phyloP scores from a whole-genome alignment of 176 grass and related monocot species.

The Musa troglodytarum region DNA sequence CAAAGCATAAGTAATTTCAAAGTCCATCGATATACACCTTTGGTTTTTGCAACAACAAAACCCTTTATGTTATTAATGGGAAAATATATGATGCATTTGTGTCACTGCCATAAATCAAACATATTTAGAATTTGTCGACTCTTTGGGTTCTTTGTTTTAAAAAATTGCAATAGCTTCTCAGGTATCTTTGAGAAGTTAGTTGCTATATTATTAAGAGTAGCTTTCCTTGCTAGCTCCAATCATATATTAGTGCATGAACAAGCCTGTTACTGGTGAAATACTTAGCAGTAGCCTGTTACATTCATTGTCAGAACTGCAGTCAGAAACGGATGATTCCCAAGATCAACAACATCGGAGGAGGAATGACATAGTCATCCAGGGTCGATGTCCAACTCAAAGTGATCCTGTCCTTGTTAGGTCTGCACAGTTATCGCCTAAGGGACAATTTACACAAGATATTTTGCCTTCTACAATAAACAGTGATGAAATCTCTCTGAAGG shows the following conservation, averaged over 20 bases:
- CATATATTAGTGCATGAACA: constrained; percentile 20
- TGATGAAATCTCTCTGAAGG: constrained; percentile 17
- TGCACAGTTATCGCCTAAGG: constrained; percentile 1
- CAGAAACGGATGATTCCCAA: constrained; percentile 10
- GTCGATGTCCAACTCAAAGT: constrained; percentile 20
- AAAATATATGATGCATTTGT: no score
- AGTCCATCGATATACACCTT: no score
- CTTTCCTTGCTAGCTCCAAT: not conserved
- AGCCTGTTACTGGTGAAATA: constrained; percentile 18
- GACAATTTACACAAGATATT: constrained; percentile 20
- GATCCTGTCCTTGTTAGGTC: constrained; percentile 8
- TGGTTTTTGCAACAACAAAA: no score
- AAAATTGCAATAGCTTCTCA: not conserved
- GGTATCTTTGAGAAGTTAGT: not conserved
- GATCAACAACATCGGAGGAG: constrained; percentile 13
- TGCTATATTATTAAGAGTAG: not conserved
- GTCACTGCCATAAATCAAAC: no score
- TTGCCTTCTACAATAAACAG: constrained; percentile 7
- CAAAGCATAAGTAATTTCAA: no score
- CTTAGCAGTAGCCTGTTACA: not conserved
- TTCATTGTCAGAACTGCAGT: constrained; percentile 3
- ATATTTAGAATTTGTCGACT: no score
- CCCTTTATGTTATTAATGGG: no score
- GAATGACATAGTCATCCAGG: constrained; percentile 12
- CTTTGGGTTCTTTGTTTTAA: not conserved